Base-by-base conservation (phyloP, 192 early-diverging fungal genomes). In the Dissophora ornata region DNA sequence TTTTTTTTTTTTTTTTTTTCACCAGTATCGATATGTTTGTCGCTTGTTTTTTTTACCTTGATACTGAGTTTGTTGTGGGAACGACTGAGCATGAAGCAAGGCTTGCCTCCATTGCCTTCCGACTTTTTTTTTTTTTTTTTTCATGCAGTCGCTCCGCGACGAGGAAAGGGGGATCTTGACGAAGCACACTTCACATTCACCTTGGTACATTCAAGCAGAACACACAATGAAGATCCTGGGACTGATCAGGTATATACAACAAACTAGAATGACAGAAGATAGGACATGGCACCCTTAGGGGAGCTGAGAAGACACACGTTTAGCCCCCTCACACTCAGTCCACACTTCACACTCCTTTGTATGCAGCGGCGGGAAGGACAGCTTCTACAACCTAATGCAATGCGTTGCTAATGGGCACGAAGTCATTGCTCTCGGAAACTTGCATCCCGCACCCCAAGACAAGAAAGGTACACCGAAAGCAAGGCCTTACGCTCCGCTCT, bases 311-410 rank as follows among this genome's bases (percentile, higher is more conserved):
- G n/a, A n/a, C n/a, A n/a, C n/a, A n/a, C 29, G 33, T 32, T 36
- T 36, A n/a, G n/a, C n/a, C n/a, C n/a, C n/a, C n/a, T n/a, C n/a
- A n/a, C n/a, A n/a, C 30, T 33, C 16, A 7, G 6, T 38, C 36
- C 36, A 9, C 7, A 38, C 13, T 28, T 30, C 28, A 1, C 50
- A 29, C 24, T 41, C 7, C 3, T 22, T 42, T 25, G 38, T 26
- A 33, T n/a, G 34, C 69, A 96, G 97, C 71, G 95, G 96, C 33
- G 98, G 98, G 49, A 99, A 99, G 79, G 98, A 99, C 83, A 95
- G 93, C 62, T 92, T 90, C 62, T 97, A 92, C 82, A 97, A 96
- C 69, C 88, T 97, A 89, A 88, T 98, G 88, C 93, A 99, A 80
- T 96, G 95, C 82, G 89, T 94, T 6, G 92, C 93, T 40, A 84